Conservation (phyloP, 768 basidiomycete species). For the Tricholoma saponaceum region DNA sequence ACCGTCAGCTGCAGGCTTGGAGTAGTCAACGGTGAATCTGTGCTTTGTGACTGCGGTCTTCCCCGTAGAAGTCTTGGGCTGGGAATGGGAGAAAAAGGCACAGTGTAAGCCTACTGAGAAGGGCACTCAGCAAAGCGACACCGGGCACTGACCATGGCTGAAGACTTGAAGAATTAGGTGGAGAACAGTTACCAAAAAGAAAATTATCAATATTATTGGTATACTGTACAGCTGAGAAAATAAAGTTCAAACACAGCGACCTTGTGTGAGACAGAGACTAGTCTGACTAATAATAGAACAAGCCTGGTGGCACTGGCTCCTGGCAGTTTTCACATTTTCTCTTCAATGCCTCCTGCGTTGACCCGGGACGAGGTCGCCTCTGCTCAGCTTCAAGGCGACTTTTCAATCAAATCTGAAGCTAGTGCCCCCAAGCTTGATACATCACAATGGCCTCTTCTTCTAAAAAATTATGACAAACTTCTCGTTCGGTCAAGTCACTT, state of each 20-base stretch:
- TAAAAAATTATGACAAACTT: slow-evolving; percentile 99
- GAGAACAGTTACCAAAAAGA: no score
- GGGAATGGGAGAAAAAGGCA: slow-evolving; percentile 26
- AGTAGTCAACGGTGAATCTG: slow-evolving; percentile 85
- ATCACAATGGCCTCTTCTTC: slow-evolving; percentile 93
- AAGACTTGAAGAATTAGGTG: slow-evolving; percentile 14
- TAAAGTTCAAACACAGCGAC: slow-evolving; percentile 24
- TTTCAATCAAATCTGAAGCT: slow-evolving; percentile 76
- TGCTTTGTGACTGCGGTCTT: slow-evolving; percentile 57
- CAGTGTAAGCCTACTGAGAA: slow-evolving; percentile 88
- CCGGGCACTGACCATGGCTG: slow-evolving; percentile 64
- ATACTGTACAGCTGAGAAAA: slow-evolving; percentile 52
- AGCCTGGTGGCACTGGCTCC: no score
- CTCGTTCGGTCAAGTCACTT: slow-evolving; percentile 95
- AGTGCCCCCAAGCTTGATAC: slow-evolving; percentile 81
- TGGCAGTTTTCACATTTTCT: background rate
- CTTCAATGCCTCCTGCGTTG: slow-evolving; percentile 41
- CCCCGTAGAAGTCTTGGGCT: slow-evolving; percentile 58
- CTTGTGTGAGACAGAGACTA: background rate
- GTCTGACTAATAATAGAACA: background rate
- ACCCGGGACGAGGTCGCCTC: slow-evolving; percentile 68
- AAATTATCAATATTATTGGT: slow-evolving; percentile 12
- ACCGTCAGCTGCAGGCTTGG: slow-evolving; percentile 61
- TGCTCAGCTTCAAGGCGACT: slow-evolving; percentile 73
- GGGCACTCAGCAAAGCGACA: slow-evolving; percentile 84